A percentile compares a stretch with the other conserved stretches of the same genome.
Evolutionary conservation across 1,284 basidiomycete species (phyloP).

Genomic region (Trametes pubescens): DNA sequence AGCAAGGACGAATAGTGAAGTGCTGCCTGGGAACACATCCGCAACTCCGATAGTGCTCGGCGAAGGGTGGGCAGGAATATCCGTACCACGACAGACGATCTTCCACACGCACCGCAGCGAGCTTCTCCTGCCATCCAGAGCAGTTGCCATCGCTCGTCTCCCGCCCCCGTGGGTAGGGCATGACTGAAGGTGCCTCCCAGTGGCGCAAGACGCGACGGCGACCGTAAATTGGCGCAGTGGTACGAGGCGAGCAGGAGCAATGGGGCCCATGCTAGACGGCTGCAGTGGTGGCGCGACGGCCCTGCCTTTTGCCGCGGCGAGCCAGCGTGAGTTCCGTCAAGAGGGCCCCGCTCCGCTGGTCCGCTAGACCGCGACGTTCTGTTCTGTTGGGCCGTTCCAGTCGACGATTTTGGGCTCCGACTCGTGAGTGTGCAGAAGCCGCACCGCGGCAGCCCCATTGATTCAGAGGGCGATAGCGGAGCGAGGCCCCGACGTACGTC

Average conservation of each 20-base stretch:
- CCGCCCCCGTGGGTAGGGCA: neutral
- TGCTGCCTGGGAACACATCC: neutral
- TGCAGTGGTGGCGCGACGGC: neutral
- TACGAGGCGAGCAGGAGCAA: neutral
- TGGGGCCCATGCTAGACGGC: neutral
- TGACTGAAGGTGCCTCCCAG: neutral
- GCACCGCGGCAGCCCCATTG: constrained; percentile 9
- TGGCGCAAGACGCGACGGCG: neutral
- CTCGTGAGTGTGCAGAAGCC: constrained; percentile 11
- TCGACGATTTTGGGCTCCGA: constrained; percentile 4
- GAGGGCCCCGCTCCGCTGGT: neutral
- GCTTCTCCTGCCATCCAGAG: neutral
- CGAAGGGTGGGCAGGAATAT: neutral
- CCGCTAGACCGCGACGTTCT: neutral
- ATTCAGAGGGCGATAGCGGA: constrained; percentile 18
- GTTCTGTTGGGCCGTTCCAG: constrained; percentile 4
- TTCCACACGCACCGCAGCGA: neutral
- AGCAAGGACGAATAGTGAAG: neutral
- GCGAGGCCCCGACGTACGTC: constrained; percentile 17
- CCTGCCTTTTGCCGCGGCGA: constrained; percentile 1
- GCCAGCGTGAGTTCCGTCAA: neutral
- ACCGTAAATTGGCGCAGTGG: neutral
- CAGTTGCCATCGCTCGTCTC: neutral
- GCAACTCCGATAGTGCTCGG: constrained; percentile 2
- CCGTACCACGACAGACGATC: neutral